Evolutionary conservation across 2,329 filamentous ascomycete species (phyloP), one percentile per base, ranked within the genome.

Genomic region (Aureobasidium sp.): DNA sequence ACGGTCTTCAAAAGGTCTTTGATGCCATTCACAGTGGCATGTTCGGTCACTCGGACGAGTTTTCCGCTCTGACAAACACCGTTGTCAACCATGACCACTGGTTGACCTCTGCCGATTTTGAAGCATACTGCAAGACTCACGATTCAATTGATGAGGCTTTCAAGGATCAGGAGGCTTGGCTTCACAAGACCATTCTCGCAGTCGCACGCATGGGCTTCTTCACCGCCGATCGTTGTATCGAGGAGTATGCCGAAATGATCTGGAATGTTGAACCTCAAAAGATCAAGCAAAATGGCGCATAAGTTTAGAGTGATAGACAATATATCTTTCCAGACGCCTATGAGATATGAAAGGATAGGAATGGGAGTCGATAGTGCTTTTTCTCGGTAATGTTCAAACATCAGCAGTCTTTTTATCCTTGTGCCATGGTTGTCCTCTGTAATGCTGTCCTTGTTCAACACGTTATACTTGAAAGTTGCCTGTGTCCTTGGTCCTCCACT

Each of bases 121-220:
- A 90, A 77, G 93, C 88, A 72, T 99, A 99, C 78, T 81, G 96
- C 69, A 86, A 93, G 76, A 96, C 94, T 8, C 94, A 99, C 66
- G 82, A 85, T 63, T 82, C 97, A 61, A 92, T 99, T 36, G 94
- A 99, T 71, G 87, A 93, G 77, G 87, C 91, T 56, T 99, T 95
- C 81, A 86, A 85, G 76, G 88, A 97, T 77, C 89, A 93, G 74
- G 91, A 97, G 64, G 88, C 90, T 70, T 99, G 94, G 94, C 78
- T 95, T 63, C 88, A 85, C 65, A 97, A 97, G 83, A 88, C 84
- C 66, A 97, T 99, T 71, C 87, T 84, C 45, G 89, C 89, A 63
- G 94, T 99, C 20, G 83, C 91, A 7, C 82, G 92, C 44, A 99
- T 99, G 94, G 94, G 93, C 41, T 97, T 97, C 84, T 97, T 97